Evolutionary conservation across 306 rosid species (phyloP), one percentile per base, ranked within the genome.

Genomic region (Inga leiocalycina): DNA sequence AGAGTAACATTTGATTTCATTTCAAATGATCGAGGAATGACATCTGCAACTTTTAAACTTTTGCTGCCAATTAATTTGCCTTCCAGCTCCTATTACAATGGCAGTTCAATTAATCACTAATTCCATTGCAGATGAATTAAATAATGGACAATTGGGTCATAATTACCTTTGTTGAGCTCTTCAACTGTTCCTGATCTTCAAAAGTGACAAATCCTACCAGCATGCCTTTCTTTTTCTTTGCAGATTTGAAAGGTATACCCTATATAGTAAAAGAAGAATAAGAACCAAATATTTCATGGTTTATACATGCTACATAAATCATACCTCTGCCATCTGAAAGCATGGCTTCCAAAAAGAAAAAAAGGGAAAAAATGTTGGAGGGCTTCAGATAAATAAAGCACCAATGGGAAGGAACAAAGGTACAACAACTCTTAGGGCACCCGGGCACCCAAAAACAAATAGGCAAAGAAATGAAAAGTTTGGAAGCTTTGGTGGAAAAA

Each of bases 211-310:
- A 92, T 48, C 97, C 99, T 32, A 92, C 75, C 48, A 76, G 12
- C 98, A 96, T 96, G 54, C 98, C 97, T 77, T 86, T 90, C 91
- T 90, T 96, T 86, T 94, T 96, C 98, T 94, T 94, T 2, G 93
- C 97, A 79, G 84, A 85, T 85, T 94, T 90, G 87, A 88, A 91
- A 77, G 69, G 71, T 76, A 92, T 57, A 71, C 91, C 94, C 99
- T 92, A 87, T 9, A 86, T 79, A 86, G 46, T 4, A 70, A 66
- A 45, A 3, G 4, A 57, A 80, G 70, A 43, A 56, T 64, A 70
- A 77, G 27, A 8, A 51, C 39, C 67, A 85, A 54, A 67, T 56
- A 48, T 68, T 61, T 66, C 81, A 51, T 17, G 9, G 74, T n/a
- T 13, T 7, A 75, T 16, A 32, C 72, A 73, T 70, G 72, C 32